These are phyloP conservation scores for Trifolium repens DNA, from an alignment of 306 rosid genomes.

Conservation along the genomic window DNA sequence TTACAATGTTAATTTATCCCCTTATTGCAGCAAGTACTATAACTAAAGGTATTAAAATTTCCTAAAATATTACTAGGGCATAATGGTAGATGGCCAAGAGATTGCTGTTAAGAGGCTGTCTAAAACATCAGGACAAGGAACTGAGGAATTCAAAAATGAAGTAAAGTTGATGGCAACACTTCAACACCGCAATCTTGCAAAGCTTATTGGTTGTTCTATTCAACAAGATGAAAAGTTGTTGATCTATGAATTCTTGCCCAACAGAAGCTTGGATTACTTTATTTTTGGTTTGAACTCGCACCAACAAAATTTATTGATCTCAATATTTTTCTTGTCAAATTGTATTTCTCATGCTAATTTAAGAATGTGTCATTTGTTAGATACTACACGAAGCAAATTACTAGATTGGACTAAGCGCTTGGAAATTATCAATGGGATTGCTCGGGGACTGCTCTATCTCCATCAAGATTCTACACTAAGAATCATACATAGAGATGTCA, in stretches of 20 bases:
- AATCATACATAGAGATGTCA: conserved; percentile 28
- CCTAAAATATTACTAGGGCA: background rate
- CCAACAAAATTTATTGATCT: background rate
- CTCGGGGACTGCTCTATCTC: conserved; percentile 30
- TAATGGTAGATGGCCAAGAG: background rate
- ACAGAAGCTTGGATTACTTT: background rate
- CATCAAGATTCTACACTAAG: conserved; percentile 30
- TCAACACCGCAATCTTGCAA: background rate
- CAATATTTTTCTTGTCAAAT: no score
- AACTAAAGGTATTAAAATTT: background rate
- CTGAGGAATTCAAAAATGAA: background rate
- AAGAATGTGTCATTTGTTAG: no score
- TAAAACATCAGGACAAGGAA: background rate
- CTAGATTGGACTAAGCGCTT: conserved; percentile 7
- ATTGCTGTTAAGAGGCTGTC: background rate
- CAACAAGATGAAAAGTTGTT: background rate
- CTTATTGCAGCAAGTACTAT: background rate
- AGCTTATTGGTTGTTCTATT: background rate
- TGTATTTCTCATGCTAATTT: no score
- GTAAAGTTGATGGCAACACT: background rate
- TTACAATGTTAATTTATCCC: background rate
- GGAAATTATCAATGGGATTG: conserved; percentile 27
- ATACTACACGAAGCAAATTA: background rate
- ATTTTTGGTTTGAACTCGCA: background rate
- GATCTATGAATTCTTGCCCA: background rate